Conservation (phyloP, 176 grass and related monocot genomes). For the Echinochloa phyllopogon region DNA sequence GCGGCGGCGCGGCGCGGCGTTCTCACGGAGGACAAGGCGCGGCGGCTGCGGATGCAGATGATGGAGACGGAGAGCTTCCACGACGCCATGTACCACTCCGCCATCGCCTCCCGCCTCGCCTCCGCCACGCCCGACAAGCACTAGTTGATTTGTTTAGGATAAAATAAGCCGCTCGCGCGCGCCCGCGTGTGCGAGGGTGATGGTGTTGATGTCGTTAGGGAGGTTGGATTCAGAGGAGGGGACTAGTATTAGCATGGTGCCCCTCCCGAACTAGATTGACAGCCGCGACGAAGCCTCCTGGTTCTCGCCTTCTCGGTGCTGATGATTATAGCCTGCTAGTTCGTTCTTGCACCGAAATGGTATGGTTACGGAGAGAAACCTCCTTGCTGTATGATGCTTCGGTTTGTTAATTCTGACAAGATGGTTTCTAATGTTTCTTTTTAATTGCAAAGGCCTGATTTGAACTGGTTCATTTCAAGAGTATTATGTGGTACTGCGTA, state of each 20-base stretch:
- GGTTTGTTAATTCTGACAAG: not conserved
- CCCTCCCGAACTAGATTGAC: not conserved
- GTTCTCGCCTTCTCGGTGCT: not conserved
- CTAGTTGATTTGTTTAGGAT: conserved; percentile 17
- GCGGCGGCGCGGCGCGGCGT: conserved; percentile 39
- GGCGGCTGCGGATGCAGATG: conserved; percentile 73
- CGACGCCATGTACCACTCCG: conserved; percentile 98
- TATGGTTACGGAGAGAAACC: not conserved
- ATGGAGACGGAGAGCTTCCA: conserved; percentile 84
- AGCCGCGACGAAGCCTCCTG: not conserved
- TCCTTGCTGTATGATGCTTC: not conserved
- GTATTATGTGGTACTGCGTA: not conserved
- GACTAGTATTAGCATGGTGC: conserved; percentile 32
- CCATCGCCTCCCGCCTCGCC: conserved; percentile 96
- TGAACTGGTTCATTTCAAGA: not conserved
- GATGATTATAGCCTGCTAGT: not conserved
- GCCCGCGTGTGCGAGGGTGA: not conserved
- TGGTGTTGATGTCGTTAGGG: not conserved
- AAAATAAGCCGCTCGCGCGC: not conserved
- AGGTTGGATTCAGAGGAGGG: not conserved
- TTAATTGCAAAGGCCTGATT: not conserved
- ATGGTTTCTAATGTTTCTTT: not conserved
- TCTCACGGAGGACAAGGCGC: conserved; percentile 98
- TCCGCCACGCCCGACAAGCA: conserved; percentile 52
- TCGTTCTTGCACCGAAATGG: conserved; percentile 14